These are phyloP conservation scores for Nemania sp. DNA, from an alignment of 2,329 filamentous ascomycete genomes.

Conservation along the genomic window DNA sequence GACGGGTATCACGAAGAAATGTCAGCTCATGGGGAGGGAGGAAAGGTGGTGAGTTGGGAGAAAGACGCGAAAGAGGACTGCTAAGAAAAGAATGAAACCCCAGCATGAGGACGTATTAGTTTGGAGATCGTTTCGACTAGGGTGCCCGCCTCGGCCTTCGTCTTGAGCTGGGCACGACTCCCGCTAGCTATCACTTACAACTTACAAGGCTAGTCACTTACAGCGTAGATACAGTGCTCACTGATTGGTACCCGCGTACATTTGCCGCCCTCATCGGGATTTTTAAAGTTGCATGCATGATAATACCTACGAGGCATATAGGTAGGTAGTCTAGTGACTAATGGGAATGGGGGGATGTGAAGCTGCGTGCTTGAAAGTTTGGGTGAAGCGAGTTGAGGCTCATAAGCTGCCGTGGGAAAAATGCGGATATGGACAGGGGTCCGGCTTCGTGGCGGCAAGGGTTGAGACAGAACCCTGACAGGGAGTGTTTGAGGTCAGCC, in stretches of 20 bases:
- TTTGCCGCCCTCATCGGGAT: neutral
- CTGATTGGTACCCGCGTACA: neutral
- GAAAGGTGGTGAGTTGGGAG: neutral
- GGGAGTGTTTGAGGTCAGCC: constrained; percentile 33
- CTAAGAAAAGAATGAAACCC: constrained; percentile 27
- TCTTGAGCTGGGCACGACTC: neutral
- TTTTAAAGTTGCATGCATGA: constrained; percentile 11
- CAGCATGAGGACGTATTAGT: constrained; percentile 25
- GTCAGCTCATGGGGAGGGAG: constrained; percentile 32
- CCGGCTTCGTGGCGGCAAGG: constrained; percentile 11
- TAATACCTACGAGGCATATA: too few relatives aligned
- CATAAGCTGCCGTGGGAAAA: neutral
- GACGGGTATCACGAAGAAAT: constrained; percentile 20
- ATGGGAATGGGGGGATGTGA: constrained; percentile 3
- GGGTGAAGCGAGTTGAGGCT: constrained; percentile 29
- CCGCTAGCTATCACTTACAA: too few relatives aligned
- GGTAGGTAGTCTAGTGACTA: constrained; percentile 6
- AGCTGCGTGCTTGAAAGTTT: neutral
- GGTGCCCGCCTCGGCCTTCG: constrained; percentile 6
- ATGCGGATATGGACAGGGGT: constrained; percentile 10
- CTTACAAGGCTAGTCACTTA: neutral
- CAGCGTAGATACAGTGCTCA: too few relatives aligned
- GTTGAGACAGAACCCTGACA: constrained; percentile 40
- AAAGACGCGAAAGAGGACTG: constrained; percentile 6
- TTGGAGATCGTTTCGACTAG: constrained; percentile 39